Base-by-base conservation (phyloP, 2,329 filamentous ascomycete species). In the Penicillium hordei region DNA sequence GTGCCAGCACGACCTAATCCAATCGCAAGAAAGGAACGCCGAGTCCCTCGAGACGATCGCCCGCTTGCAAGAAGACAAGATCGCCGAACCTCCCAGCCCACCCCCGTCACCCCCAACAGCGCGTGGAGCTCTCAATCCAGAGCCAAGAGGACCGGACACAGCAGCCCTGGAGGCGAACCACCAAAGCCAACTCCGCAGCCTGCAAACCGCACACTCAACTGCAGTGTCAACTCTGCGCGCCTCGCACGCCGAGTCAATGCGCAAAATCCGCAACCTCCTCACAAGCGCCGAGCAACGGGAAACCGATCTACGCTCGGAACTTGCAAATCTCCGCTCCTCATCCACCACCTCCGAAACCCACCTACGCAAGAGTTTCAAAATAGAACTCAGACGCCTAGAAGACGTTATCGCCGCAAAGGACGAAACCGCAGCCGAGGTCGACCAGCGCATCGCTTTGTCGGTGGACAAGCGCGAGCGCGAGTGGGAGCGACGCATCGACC, bases 381-480 rank as follows among this genome's bases (percentile, higher is more conserved):
- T 68, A 5, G 74, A 78, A 45, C 68, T 75, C 48, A 64, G 71
- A 29, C 62, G 69, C 8, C 66, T 76, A 2, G 66, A 75, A 44
- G 64, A 71, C 15, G 52, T 74, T 21, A 72, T 78, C 25, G 69
- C 72, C 13, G 68, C 69, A 1, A 78, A 78, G 53, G 74, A 78
- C n/a, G 74, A 76, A 44, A 69, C 75, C 2, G 68, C 75, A 17
- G 68, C 67, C 0, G 75, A 72, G 4, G 52, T 79, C 19, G 76
- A 79, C 59, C 63, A 70, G 53, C 72, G 73, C 38, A 75, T 79
- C 51, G 71, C 74, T 10, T 65, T 69, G 45, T 75, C 75, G 0
- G 69, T 77, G 15, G 74, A 77, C 48, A 76, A 75, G 60, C 70
- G 76, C 34, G 77, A 79, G 62, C 71, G 72, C 25, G 75, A 76